phyloP scores from a whole-genome alignment of 2,329 filamentous ascomycete genomes.

The Venturia nashicola region DNA sequence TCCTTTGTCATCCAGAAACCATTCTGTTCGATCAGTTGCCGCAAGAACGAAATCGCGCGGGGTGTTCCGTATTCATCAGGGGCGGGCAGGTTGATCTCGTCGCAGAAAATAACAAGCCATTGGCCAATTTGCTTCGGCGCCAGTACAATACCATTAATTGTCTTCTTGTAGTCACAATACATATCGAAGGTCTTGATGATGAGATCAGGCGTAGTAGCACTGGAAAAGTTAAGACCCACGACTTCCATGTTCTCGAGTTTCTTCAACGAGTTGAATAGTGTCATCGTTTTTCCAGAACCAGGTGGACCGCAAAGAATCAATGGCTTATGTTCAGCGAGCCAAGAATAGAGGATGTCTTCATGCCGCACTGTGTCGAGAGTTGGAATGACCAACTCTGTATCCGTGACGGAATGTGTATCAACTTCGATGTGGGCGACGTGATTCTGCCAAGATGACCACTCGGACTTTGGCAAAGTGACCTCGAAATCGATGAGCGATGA shows the following conservation, averaged over 20 bases:
- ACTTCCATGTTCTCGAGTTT: constrained; percentile 99
- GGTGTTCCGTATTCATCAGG: constrained; percentile 97
- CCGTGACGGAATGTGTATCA: constrained; percentile 94
- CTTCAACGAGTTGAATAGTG: constrained; percentile 88
- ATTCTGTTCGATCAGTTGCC: constrained; percentile 96
- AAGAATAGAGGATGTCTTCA: constrained; percentile 98
- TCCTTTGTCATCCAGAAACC: constrained; percentile 98
- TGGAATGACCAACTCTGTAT: constrained; percentile 97
- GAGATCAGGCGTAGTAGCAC: constrained; percentile 92
- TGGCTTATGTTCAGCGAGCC: constrained; percentile 97
- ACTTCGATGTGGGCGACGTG: constrained; percentile 92
- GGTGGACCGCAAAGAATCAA: constrained; percentile 92
- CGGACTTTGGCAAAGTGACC: constrained; percentile 70
- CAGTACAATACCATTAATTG: constrained; percentile 86
- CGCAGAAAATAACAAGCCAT: constrained; percentile 97
- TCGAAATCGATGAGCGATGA: constrained; percentile 94
- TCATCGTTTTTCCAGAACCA: constrained; percentile 99
- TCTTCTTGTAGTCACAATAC: constrained; percentile 99
- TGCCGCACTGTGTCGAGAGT: constrained; percentile 95
- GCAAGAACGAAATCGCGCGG: constrained; percentile 90
- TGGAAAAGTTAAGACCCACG: constrained; percentile 98
- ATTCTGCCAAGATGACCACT: constrained; percentile 89
- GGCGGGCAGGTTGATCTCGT: constrained; percentile 97
- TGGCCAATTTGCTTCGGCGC: constrained; percentile 93
- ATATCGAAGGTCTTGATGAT: constrained; percentile 99